These are phyloP conservation scores for Pisolithus thermaeus DNA, from an alignment of 1,284 basidiomycete genomes.

Conservation along the genomic window DNA sequence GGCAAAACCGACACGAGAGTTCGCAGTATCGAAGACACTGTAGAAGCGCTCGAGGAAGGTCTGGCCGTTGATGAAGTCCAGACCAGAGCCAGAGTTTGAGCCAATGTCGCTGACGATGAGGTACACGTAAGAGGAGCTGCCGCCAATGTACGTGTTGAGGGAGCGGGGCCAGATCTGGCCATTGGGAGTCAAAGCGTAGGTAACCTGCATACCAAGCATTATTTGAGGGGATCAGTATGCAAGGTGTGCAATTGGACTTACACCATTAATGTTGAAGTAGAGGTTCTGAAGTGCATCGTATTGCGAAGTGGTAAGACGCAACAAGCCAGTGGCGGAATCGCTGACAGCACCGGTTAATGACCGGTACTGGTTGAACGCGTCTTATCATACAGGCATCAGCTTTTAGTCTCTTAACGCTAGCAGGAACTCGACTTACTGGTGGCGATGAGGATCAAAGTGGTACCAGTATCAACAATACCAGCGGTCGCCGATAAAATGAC, in stretches of 20 bases:
- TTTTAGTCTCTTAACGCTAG: not conserved
- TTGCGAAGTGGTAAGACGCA: constrained; percentile 33
- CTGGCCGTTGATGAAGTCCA: constrained; percentile 51
- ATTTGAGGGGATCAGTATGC: not conserved
- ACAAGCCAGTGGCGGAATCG: constrained; percentile 39
- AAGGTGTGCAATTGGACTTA: constrained; percentile 27
- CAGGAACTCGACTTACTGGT: constrained; percentile 19
- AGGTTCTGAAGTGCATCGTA: constrained; percentile 34
- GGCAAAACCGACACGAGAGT: constrained; percentile 51
- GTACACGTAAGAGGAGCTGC: constrained; percentile 38
- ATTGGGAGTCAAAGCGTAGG: constrained; percentile 39
- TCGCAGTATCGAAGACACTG: constrained; percentile 56
- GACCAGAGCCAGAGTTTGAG: constrained; percentile 34
- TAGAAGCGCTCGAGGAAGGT: constrained; percentile 64
- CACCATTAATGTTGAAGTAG: constrained; percentile 34
- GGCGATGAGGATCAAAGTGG: constrained; percentile 32
- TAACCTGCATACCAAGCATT: constrained; percentile 19
- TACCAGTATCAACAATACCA: constrained; percentile 61
- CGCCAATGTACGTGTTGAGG: constrained; percentile 41
- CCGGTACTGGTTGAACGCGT: constrained; percentile 48
- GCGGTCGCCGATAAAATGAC: constrained; percentile 43
- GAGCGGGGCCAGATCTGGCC: constrained; percentile 45
- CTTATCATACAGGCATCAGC: constrained; percentile 18
- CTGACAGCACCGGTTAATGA: constrained; percentile 45
- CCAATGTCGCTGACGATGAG: constrained; percentile 43